A percentile compares a stretch with the other conserved stretches of the same genome.
Evolutionary conservation across 176 grass and related monocot species (phyloP).

Genomic region (Oryza coarctata): DNA sequence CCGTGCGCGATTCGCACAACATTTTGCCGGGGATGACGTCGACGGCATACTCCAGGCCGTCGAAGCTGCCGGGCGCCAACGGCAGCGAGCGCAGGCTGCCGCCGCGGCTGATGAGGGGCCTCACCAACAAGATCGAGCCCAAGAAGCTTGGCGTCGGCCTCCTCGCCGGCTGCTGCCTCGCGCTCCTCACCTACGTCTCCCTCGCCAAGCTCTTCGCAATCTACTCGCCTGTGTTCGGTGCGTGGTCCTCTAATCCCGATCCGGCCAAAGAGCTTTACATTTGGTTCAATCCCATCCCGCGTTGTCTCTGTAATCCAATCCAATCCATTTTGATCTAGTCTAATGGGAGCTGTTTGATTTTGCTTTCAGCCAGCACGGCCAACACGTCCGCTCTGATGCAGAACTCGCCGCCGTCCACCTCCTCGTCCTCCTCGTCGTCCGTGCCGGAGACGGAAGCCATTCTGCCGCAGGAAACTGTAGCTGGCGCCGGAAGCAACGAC

Average conservation of each 20-base stretch:
- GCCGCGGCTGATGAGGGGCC: slow-evolving; percentile 33
- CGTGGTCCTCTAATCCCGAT: background rate
- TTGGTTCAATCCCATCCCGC: background rate
- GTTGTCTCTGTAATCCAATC: background rate
- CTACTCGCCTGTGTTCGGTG: slow-evolving; percentile 71
- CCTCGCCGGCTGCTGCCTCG: slow-evolving; percentile 56
- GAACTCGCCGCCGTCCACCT: slow-evolving; percentile 17
- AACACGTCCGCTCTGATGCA: slow-evolving; percentile 41
- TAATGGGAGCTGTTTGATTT: background rate
- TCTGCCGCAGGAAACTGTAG: slow-evolving; percentile 19
- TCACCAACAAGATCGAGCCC: slow-evolving; percentile 60
- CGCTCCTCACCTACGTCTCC: slow-evolving; percentile 69
- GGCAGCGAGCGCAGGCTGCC: slow-evolving; percentile 12
- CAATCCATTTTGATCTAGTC: background rate
- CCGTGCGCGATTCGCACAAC: background rate
- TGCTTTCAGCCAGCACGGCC: slow-evolving; percentile 39
- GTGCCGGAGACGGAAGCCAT: slow-evolving; percentile 28
- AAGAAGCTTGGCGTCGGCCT: slow-evolving; percentile 63
- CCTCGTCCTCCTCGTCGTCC: background rate
- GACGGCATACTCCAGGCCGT: slow-evolving; percentile 43
- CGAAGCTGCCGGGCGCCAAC: slow-evolving; percentile 23
- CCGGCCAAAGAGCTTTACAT: background rate
- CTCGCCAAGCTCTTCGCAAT: slow-evolving; percentile 68
- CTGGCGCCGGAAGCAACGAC: background rate
- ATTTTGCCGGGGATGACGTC: slow-evolving; percentile 28